A percentile compares a stretch with the other conserved stretches of the same genome.
Evolutionary conservation across 83 land plant genomes (phyloP).

Genomic region (Isoetes engelmannii): DNA sequence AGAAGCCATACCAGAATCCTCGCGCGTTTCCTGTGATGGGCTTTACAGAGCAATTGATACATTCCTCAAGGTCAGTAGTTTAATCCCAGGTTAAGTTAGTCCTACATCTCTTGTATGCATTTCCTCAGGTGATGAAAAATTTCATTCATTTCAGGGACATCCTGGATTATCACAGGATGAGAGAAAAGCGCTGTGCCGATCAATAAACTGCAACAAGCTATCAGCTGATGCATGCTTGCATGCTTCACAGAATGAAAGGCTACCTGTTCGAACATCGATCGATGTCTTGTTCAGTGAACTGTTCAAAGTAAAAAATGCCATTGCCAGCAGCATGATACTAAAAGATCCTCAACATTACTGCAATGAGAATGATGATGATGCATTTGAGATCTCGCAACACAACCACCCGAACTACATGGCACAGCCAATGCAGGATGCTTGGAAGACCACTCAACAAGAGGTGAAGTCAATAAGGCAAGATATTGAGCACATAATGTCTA

Average conservation of each 20-base stretch:
- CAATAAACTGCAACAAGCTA: constrained; percentile 6
- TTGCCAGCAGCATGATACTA: not conserved
- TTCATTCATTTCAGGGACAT: constrained; percentile 4
- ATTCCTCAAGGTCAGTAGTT: constrained; percentile 58
- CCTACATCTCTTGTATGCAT: not conserved
- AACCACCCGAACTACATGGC: too few relatives aligned
- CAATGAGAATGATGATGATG: not conserved
- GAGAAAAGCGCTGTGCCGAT: constrained; percentile 6
- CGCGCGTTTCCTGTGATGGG: constrained; percentile 73
- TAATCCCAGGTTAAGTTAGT: not conserved
- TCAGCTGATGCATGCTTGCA: constrained; percentile 4
- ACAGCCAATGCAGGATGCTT: not conserved
- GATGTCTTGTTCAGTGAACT: constrained; percentile 1
- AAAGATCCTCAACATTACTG: not conserved
- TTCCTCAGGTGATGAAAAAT: not conserved
- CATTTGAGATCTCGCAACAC: not conserved
- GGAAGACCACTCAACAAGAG: constrained; percentile 4
- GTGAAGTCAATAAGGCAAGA: constrained; percentile 8
- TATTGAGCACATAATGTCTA: constrained; percentile 13
- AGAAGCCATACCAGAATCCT: constrained; percentile 73
- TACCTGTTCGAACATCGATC: constrained; percentile 7
- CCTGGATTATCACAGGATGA: not conserved
- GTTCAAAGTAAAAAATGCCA: constrained; percentile 14
- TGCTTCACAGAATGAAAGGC: constrained; percentile 13
- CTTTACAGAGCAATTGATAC: constrained; percentile 78